Conservation (phyloP, 2,329 filamentous ascomycete genomes). For the Tolypocladium tundrense region DNA sequence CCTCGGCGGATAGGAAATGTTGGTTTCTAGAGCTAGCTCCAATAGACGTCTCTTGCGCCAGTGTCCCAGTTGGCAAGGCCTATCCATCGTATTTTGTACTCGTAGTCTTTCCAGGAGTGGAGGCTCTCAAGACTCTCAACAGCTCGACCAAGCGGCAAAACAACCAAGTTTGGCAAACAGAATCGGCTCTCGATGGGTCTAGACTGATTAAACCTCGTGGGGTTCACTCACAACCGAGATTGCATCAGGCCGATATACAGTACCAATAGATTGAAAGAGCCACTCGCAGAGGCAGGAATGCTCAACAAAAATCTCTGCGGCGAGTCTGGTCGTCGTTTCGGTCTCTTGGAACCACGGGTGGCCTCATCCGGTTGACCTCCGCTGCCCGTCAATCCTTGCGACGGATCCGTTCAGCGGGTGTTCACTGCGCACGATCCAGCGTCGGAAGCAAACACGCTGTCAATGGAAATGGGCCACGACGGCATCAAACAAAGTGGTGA, state of each 20-base stretch:
- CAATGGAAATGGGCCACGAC: neutral
- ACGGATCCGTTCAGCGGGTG: neutral
- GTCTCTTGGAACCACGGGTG: neutral
- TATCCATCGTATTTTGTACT: too few relatives aligned
- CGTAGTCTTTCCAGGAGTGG: neutral
- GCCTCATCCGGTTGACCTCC: neutral
- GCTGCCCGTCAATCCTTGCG: neutral
- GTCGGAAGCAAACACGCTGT: neutral
- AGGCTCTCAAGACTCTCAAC: neutral
- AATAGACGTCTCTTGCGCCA: neutral
- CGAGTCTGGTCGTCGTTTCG: neutral
- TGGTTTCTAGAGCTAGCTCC: neutral
- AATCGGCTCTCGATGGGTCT: neutral
- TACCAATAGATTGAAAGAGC: neutral
- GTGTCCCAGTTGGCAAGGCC: neutral
- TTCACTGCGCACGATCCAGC: neutral
- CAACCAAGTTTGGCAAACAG: neutral
- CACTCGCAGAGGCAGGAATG: neutral
- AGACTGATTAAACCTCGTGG: neutral
- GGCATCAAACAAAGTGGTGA: neutral
- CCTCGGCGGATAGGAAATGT: conserved; percentile 9
- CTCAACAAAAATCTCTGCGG: neutral
- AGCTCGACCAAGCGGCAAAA: neutral
- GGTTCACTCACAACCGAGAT: neutral
- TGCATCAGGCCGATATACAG: neutral